phyloP scores from a whole-genome alignment of 1,284 basidiomycete genomes.

The Leccinum griseonigrum region DNA sequence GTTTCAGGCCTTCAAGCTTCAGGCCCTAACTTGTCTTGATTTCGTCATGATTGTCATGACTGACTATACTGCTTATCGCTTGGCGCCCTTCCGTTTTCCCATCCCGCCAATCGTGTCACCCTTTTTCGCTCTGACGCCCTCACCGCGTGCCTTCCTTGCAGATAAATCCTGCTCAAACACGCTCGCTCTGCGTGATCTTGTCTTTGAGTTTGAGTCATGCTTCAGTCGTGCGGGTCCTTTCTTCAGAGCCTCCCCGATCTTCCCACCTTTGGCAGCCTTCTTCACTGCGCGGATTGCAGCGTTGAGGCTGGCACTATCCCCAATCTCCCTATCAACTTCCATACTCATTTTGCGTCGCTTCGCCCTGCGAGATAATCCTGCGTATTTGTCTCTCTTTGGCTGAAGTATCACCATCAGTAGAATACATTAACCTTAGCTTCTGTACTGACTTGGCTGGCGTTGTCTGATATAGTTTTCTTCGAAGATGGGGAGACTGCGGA shows the following conservation, averaged over 20 bases:
- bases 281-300: constrained; percentile 86
- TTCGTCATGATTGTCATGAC: not conserved
- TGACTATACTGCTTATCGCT: constrained; percentile 30
- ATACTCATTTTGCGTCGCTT: constrained; percentile 85
- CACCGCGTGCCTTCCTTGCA: constrained; percentile 27
- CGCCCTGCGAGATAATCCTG: constrained; percentile 79
- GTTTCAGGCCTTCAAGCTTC: not conserved
- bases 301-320: constrained; percentile 53
- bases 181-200: constrained; percentile 21
- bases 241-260: constrained; percentile 35
- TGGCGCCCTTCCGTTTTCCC: constrained; percentile 45
- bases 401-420: constrained; percentile 28
- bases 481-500: constrained; percentile 33
- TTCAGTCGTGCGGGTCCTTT: constrained; percentile 15
- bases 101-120: constrained; percentile 48
- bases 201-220: constrained; percentile 21
- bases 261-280: constrained; percentile 60
- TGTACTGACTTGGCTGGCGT: constrained; percentile 19
- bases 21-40: not conserved
- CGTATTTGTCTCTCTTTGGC: constrained; percentile 81
- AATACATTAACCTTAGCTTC: not conserved
- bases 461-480: constrained; percentile 18
- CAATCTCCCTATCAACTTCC: constrained; percentile 71
- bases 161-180: constrained; percentile 46
- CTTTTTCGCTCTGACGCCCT: constrained; percentile 49